Base-by-base conservation (phyloP, 306 rosid species). In the Delonix regia region DNA sequence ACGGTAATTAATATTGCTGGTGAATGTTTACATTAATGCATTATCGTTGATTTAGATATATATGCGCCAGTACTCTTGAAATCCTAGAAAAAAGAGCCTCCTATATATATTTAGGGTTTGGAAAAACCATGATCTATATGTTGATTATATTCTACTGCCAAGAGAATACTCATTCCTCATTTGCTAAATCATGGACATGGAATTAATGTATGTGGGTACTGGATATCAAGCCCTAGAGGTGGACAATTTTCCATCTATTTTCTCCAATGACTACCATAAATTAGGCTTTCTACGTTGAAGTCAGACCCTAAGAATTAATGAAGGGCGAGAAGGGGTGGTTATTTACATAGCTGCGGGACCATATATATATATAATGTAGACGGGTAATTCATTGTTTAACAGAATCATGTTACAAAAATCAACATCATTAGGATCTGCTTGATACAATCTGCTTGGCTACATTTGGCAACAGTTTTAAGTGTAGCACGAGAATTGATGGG, bases 281-380 rank as follows among this genome's bases (percentile, higher is more conserved):
- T 69, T 80, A 86, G 84, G 85, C 83, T 79, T 82, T 86, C 36
- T 12, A 21, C 71, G 71, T 11, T 15, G 47, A 66, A 65, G 85
- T 69, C 70, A 79, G 36, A 76, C n/a, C 41, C 65, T 78, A 74
- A 74, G 82, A 77, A 68, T n/a, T n/a, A n/a, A n/a, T 39, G 49
- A 82, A 85, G 88, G 85, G 79, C 80, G 61, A 28, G 78, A 79
- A 75, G 59, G 77, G 82, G 82, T 27, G 75, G 82, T 79, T 49
- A 85, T 66, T 55, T 69, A 73, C 73, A 67, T 82, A 83, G 85
- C 19, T 80, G 85, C 83, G 85, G 89, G 89, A 80, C 85, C 87
- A 83, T 67, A 53, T 79, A 67, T 9, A 67, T 68, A 75, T n/a
- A n/a, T n/a, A 39, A 82, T 75, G 79, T 69, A 76, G 55, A 75